Conservation (phyloP, 2,329 filamentous ascomycete genomes). For the Arthroderma sp. region DNA sequence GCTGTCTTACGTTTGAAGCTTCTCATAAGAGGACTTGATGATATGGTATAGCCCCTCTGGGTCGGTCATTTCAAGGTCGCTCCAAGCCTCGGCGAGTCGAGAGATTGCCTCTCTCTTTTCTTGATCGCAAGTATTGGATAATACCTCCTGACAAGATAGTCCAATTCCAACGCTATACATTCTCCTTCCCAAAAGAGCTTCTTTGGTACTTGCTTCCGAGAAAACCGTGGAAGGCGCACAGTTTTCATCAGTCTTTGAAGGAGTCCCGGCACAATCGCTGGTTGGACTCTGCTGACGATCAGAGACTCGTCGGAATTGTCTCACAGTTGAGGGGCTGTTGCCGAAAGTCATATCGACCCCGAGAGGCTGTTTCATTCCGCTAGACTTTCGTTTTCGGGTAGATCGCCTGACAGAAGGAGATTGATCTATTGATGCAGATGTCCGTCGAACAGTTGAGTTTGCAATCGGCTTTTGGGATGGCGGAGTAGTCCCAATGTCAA, state of each 20-base stretch:
- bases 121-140: slow-evolving; percentile 59
- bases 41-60: slow-evolving; percentile 83
- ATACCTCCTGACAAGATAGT: slow-evolving; percentile 67
- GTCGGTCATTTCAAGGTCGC: slow-evolving; percentile 69
- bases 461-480: slow-evolving; percentile 39
- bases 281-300: slow-evolving; percentile 39
- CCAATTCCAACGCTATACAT: slow-evolving; percentile 73
- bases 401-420: slow-evolving; percentile 31
- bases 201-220: slow-evolving; percentile 46
- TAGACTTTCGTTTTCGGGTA: slow-evolving; percentile 30
- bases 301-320: slow-evolving; percentile 80
- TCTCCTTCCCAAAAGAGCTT: slow-evolving; percentile 67
- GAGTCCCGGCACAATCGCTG: slow-evolving; percentile 15
- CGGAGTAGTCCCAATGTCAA: slow-evolving; percentile 32
- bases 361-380: slow-evolving; percentile 58
- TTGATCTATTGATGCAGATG: slow-evolving; percentile 34
- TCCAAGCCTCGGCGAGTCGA: slow-evolving; percentile 73
- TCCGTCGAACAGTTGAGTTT: slow-evolving; percentile 41
- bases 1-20: slow-evolving; percentile 41
- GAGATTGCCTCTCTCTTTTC: slow-evolving; percentile 75
- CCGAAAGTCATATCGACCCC: slow-evolving; percentile 87
- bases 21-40: slow-evolving; percentile 62
- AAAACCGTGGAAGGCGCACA: slow-evolving; percentile 23
- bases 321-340: slow-evolving; percentile 81
- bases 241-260: slow-evolving; percentile 27